These are phyloP conservation scores for Fusarium nematophilum DNA, from an alignment of 2,329 filamentous ascomycete species.

Conservation along the genomic window DNA sequence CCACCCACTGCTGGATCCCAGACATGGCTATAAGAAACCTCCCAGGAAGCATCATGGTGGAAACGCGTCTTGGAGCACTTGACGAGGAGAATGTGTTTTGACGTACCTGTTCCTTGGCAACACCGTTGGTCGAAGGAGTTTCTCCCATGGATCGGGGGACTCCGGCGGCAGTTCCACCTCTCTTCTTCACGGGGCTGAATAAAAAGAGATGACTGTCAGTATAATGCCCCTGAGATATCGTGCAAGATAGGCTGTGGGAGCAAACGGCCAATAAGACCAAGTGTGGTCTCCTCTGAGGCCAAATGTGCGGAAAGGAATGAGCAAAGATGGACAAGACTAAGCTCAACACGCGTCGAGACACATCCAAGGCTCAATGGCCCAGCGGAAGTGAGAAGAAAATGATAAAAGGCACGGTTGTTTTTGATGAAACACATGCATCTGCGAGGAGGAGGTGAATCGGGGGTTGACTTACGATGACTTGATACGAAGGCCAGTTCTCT, in stretches of 20 bases:
- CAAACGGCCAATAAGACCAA: background rate
- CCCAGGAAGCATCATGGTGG: background rate
- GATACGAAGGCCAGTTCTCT: constrained; percentile 70
- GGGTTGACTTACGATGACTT: constrained; percentile 73
- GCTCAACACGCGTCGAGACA: constrained; percentile 24
- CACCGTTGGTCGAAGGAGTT: constrained; percentile 70
- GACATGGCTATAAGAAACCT: constrained; percentile 12
- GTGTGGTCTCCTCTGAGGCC: constrained; percentile 1
- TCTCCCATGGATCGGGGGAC: constrained; percentile 74
- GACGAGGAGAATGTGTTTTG: background rate
- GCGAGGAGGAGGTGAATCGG: constrained; percentile 1
- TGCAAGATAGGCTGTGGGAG: background rate
- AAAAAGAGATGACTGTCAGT: constrained; percentile 43
- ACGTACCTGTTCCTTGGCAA: constrained; percentile 63
- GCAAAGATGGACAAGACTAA: constrained; percentile 18
- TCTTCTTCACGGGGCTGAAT: constrained; percentile 77
- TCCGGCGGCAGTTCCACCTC: constrained; percentile 74
- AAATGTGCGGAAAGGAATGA: constrained; percentile 12
- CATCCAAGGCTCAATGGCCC: background rate
- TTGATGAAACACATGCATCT: constrained; percentile 6
- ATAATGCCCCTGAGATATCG: background rate
- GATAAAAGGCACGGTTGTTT: background rate
- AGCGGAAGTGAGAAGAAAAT: background rate
- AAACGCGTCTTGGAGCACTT: background rate
- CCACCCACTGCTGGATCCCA: constrained; percentile 28